Base-by-base conservation (phyloP, 345 rosid species). In the Brassica nigra region DNA sequence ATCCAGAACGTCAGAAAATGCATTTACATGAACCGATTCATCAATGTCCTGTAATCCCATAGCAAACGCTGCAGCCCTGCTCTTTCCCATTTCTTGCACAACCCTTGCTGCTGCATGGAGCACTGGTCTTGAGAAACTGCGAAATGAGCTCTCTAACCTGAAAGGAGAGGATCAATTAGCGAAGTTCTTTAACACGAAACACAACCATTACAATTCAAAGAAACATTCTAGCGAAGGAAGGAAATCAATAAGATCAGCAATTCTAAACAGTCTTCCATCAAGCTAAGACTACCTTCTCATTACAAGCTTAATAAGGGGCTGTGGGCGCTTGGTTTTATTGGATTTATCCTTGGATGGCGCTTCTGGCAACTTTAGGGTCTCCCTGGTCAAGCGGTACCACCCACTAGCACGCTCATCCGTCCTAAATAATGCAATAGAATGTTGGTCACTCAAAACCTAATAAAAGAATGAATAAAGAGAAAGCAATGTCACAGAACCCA, bases 81-180 rank as follows among this genome's bases (percentile, higher is more conserved):
- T 91, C 87, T 85, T 95, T 63, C 98, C 99, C 95, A 95, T 91
- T 87, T 95, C 99, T 83, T 88, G 99, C 65, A 95, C 99, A 76
- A 95, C 97, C 84, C 98, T 88, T 79, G 99, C 96, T 10, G 99
- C 98, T 74, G 99, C 98, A 85, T 95, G 99, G 76, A 95, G 96
- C 28, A 90, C 98, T 62, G 99, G 99, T 87, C 99, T 89, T 68
- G 99, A 95, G 88, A 95, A 95, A 88, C 95, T 95, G 73, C 99
- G 98, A 36, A 95, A 93, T 78, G 99, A 93, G 83, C 99, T 93
- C 87, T 95, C 99, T 86, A 95, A 85, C 90, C 99, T 95, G 81
- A 78, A 68, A 52, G 52, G 70, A 62, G 6, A 62, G 62, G 77
- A 63, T 34, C 33, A 74, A 44, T 71, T 54, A 30, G 52, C 31